Evolutionary conservation across 345 rosid species (phyloP), one percentile per base, ranked within the genome.

Genomic region (Murraya paniculata): DNA sequence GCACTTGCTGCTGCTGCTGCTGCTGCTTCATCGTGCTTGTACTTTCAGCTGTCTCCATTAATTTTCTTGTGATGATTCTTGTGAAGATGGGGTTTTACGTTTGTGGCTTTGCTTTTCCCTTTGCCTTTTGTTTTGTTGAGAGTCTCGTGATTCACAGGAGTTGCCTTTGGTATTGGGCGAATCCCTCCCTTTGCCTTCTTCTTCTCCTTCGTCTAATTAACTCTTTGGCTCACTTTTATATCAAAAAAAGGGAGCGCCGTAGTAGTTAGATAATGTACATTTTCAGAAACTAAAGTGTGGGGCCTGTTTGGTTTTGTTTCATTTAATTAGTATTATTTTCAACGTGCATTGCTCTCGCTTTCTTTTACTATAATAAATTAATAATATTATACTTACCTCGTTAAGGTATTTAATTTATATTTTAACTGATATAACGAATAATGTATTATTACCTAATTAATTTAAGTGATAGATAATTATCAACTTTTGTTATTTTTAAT

Each of bases 1-100:
- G 80, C 5, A 91, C 87, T 86, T 90, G 87, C 79, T 81, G 81
- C 27, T 82, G 84, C 48, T 86, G 56, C 38, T 25, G 55, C 68
- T 41, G 33, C 30, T 50, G 35, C 57, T 4, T 9, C 39, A 19
- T 27, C 22, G 24, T 56, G 72, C 76, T 60, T 73, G 76, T 65
- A 71, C 50, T 65, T 50, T 58, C 73, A 65, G 71, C 64, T 74
- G 70, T 76, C 80, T 87, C 91, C 91, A 83, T 87, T 75, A 77
- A 64, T 68, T 30, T 24, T 11, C 18, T 10, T 22, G 38, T 68
- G 68, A 81, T 71, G 86, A 86, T 56, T 71, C 82, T 27, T 50
- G 79, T 67, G 78, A 35, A 19, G 9, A 19, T 24, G 24, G 21
- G 19, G n/a, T 8, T 41, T 16, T 60, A 66, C 30, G 25, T 19